A percentile compares a stretch with the other conserved stretches of the same genome.
Evolutionary conservation across 441 rosid species (phyloP).

Genomic region (Biscutella laevigata): DNA sequence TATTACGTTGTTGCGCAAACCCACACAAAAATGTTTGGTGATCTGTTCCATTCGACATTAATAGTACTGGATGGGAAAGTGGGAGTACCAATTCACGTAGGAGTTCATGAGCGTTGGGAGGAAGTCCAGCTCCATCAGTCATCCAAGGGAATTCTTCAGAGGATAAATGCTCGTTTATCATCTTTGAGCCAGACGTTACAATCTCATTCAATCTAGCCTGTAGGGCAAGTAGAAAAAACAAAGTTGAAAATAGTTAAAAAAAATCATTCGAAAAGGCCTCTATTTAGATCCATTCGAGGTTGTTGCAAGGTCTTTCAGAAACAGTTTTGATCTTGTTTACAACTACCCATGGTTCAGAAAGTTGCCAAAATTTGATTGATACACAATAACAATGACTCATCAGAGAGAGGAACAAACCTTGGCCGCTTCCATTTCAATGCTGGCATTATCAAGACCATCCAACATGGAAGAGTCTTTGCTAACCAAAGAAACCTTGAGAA

Average conservation of each 20-base stretch:
- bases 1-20: background rate
- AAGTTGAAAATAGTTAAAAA: background rate
- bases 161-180: conserved; percentile 36
- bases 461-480: conserved; percentile 99
- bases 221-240: conserved; percentile 4
- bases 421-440: conserved; percentile 93
- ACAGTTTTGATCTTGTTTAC: background rate
- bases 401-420: conserved; percentile 50
- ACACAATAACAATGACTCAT: background rate
- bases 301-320: background rate
- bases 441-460: conserved; percentile 99
- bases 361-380: conserved; percentile 1
- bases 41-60: background rate
- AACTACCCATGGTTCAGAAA: background rate
- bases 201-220: conserved; percentile 95
- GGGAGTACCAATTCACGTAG: conserved; percentile 65
- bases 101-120: conserved; percentile 77
- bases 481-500: conserved; percentile 89
- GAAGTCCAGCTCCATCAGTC: conserved; percentile 97
- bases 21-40: background rate
- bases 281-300: background rate
- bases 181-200: conserved; percentile 54
- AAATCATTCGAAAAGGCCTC: background rate
- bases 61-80: background rate
- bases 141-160: conserved; percentile 77